phyloP scores from a whole-genome alignment of 768 basidiomycete species.

The Sarcodon aspratus region DNA sequence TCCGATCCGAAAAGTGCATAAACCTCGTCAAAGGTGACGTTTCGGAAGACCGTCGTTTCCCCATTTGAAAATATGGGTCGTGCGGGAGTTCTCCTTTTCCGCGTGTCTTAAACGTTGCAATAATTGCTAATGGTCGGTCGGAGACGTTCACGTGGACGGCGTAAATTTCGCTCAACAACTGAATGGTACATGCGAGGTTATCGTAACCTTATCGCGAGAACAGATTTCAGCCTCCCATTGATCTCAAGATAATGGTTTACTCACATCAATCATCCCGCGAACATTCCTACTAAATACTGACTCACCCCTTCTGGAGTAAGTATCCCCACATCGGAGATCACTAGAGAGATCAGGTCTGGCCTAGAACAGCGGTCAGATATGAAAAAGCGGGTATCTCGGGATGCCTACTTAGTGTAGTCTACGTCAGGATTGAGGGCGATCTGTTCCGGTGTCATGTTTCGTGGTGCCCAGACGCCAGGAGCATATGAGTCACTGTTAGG shows the following conservation, averaged over 20 bases:
- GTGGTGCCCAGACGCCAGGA: slow-evolving; percentile 6
- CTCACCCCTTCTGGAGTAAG: slow-evolving; percentile 89
- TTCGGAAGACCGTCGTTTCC: too few species aligned
- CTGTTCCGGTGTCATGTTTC: slow-evolving; percentile 72
- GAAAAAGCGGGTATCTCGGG: not conserved
- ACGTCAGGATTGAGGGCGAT: slow-evolving; percentile 79
- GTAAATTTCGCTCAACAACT: not conserved
- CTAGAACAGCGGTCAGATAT: slow-evolving; percentile 22
- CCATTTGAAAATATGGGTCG: too few species aligned
- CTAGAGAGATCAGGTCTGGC: slow-evolving; percentile 87
- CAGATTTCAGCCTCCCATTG: slow-evolving; percentile 12
- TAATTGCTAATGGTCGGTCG: not conserved
- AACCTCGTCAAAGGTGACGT: too few species aligned
- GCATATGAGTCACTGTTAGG: not conserved
- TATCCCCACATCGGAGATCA: slow-evolving; percentile 91
- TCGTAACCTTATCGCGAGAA: slow-evolving; percentile 23
- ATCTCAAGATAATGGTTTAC: slow-evolving; percentile 3
- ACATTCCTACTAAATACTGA: slow-evolving; percentile 93
- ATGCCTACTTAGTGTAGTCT: slow-evolving; percentile 78
- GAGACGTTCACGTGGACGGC: not conserved
- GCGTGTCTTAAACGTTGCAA: not conserved
- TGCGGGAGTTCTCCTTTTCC: too few species aligned
- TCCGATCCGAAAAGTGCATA: too few species aligned
- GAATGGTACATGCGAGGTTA: slow-evolving; percentile 14
- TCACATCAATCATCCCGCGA: slow-evolving; percentile 45